Evolutionary conservation across 306 rosid genomes (phyloP), one percentile per base, ranked within the genome.

Genomic region (Hippophae gyantsensis): DNA sequence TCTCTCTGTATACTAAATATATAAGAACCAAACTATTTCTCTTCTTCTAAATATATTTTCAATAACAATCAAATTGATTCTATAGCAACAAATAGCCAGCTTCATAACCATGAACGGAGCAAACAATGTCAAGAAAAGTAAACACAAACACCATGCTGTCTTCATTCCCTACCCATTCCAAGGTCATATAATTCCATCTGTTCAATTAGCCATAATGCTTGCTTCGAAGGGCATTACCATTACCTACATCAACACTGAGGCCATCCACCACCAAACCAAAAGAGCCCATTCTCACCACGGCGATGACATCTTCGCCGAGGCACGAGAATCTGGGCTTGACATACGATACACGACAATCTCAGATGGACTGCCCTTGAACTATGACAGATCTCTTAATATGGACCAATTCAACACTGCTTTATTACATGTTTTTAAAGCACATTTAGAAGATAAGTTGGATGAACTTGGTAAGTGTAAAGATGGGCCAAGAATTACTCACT

Each of bases 101-200:
- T 32, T 32, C 4, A 32, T 32, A 4, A 2, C 38, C 1, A 32
- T 32, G 38, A 32, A 4, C 38, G 5, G 38, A 32, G 38, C 38
- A 32, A 32, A 32, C 38, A 32, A 32, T 18, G 32, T 5, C 9
- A 57, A 13, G 62, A 48, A 27, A 12, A 43, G 14, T n/a, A 9
- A 9, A 1, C 10, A 10, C 1, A 73, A 68, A 40, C 83, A 83
- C 60, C 85, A 84, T 13, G 92, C 81, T 42, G 64, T 84, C 44
- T 72, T 79, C 80, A 41, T 81, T 18, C 25, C 92, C 26, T 79
- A 63, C 75, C 87, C 85, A 10, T 78, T 81, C 9, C 92, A 81
- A 76, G 92, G 92, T 51, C 92, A 81, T n/a, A 60, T 84, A 23
- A 81, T 69, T 74, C 87, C 87, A 0, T 11, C 81, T 13, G 81